Conservation (phyloP, 2,329 filamentous ascomycete genomes). For the Colletotrichum caudatum region DNA sequence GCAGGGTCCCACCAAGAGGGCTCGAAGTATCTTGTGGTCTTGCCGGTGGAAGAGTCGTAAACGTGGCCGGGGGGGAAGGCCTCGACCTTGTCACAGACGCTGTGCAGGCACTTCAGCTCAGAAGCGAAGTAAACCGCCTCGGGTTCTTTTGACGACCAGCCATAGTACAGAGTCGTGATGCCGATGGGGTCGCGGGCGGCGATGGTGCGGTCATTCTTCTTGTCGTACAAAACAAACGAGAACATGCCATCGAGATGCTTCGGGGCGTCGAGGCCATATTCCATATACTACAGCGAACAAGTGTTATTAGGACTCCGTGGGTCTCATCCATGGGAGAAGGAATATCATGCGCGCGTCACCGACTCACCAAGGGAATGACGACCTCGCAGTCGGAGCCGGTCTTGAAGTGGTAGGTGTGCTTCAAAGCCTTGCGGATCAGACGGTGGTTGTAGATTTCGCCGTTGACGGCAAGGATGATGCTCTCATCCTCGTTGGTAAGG, state of each 20-base stretch:
- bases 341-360: neutral
- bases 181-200: slow-evolving; percentile 97
- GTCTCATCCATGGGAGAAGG: neutral
- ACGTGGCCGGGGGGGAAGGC: slow-evolving; percentile 95
- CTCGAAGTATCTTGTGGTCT: slow-evolving; percentile 88
- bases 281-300: slow-evolving; percentile 77
- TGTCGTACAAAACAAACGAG: slow-evolving; percentile 98
- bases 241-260: slow-evolving; percentile 99
- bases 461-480: slow-evolving; percentile 94
- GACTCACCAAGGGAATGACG: slow-evolving; percentile 91
- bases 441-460: slow-evolving; percentile 99
- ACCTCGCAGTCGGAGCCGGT: slow-evolving; percentile 99
- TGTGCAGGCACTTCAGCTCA: slow-evolving; percentile 92
- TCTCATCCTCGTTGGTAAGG: slow-evolving; percentile 89
- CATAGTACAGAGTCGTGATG: slow-evolving; percentile 97
- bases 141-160: slow-evolving; percentile 85
- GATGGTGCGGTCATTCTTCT: slow-evolving; percentile 90
- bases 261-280: slow-evolving; percentile 91
- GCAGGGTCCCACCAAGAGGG: slow-evolving; percentile 91
- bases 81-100: slow-evolving; percentile 95
- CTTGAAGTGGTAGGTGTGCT: slow-evolving; percentile 93
- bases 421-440: slow-evolving; percentile 87
- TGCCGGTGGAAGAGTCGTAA: slow-evolving; percentile 92
- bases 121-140: slow-evolving; percentile 95
- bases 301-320: slow-evolving; percentile 22